A percentile compares a stretch with the other conserved stretches of the same genome.
phyloP scores from a whole-genome alignment of 495 filamentous ascomycete species.

The Podospora pseudocomata region DNA sequence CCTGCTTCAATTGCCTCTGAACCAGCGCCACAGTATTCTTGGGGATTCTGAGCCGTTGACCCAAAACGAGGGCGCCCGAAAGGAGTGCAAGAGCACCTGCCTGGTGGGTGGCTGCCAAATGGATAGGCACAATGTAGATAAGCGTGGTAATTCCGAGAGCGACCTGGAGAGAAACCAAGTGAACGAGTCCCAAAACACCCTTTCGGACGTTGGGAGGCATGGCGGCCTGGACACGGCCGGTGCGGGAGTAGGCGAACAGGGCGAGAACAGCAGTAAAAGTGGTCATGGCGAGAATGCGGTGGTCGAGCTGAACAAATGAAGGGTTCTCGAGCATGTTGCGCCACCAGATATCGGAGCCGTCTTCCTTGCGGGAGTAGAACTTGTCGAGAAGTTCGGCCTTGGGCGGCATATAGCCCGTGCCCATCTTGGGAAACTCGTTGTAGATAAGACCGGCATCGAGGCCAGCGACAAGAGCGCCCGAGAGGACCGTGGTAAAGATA shows the following conservation, averaged over 20 bases:
- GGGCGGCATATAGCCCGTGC: constrained; percentile 74
- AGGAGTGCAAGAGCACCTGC: constrained; percentile 83
- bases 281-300: constrained; percentile 84
- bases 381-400: constrained; percentile 73
- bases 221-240: constrained; percentile 56
- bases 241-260: constrained; percentile 71
- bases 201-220: constrained; percentile 63
- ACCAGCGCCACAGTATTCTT: constrained; percentile 45
- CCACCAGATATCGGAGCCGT: constrained; percentile 83
- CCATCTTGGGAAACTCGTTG: constrained; percentile 97
- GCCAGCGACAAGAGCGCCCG: constrained; percentile 88
- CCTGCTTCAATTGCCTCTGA: constrained; percentile 35
- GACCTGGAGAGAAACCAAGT: constrained; percentile 78
- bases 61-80: constrained; percentile 74
- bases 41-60: constrained; percentile 52
- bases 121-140: constrained; percentile 86
- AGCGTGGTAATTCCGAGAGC: constrained; percentile 83
- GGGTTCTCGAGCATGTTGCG: constrained; percentile 97
- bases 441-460: constrained; percentile 96
- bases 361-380: constrained; percentile 78
- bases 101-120: constrained; percentile 87
- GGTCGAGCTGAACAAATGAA: constrained; percentile 87
- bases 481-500: constrained; percentile 87
- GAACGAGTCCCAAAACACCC: constrained; percentile 75
- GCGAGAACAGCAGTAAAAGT: constrained; percentile 79